Base-by-base conservation (phyloP, 1,284 basidiomycete genomes). In the Cronartium ribicola region DNA sequence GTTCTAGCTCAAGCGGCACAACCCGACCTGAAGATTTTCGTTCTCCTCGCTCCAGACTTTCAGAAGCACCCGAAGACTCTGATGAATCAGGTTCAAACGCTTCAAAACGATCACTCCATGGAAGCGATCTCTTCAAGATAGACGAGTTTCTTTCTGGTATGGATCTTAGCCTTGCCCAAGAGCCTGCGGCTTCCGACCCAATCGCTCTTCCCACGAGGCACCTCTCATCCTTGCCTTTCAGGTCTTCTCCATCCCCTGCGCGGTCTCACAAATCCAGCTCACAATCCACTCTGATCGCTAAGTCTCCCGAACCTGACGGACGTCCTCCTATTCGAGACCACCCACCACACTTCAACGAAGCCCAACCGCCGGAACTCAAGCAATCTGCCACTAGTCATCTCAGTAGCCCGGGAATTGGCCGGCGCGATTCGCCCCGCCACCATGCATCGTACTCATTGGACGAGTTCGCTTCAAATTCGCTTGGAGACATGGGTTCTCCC, bases 341-440 rank as follows among this genome's bases (percentile, higher is more conserved):
- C 43, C 29, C 43, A 62, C 20, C 22, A 11, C 57, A 46, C 55
- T 13, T 65, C 11, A 29, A 36, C 36, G 20, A 39, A 36, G 5
- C n/a, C 44, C n/a, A 46, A 8, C 59, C 39, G 62, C 39, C 65
- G 20, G 40, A 17, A 22, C 13, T 22, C 13, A 40, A 61, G 41
- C 36, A 40, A 17, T 64, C 63, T n/a, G 57, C 63, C 10, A 57
- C 29, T 4, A 66, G 64, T 46, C 40, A 60, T 43, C 40, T 74
- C 17, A 67, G 64, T 39, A 74, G 71, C 22, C 71, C 71, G 7
- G 71, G 71, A 8, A 51, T 74, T 29, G 71, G 55, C 37, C 64
- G 71, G n/a, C 71, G 71, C 5, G 65, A 74, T 62, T 72, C 70
- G 4, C 65, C 59, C 62, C 65, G 29, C n/a, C 22, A 14, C 36